Evolutionary conservation across 2,329 filamentous ascomycete species (phyloP).

Genomic region (Metarhizium humberi): DNA sequence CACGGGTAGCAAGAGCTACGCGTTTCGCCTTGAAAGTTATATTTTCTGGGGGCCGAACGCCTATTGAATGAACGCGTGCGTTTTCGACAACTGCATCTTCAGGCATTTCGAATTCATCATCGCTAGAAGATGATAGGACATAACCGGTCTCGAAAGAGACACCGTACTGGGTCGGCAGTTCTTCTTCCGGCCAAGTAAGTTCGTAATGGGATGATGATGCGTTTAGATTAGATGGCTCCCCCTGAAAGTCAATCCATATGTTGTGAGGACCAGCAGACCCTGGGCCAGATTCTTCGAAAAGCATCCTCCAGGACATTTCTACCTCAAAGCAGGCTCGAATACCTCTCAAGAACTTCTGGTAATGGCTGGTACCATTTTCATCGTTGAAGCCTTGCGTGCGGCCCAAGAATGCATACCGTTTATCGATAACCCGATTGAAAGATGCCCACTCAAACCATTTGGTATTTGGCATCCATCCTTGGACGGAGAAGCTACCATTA

Average conservation of each 20-base stretch:
- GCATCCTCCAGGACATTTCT: constrained; percentile 31
- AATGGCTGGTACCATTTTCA: constrained; percentile 4
- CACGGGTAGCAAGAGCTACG: constrained; percentile 18
- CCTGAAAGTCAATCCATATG: constrained; percentile 20
- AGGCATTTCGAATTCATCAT: constrained; percentile 7
- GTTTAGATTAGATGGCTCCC: constrained; percentile 5
- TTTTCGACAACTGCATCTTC: not conserved
- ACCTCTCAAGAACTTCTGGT: constrained; percentile 15
- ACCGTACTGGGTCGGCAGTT: constrained; percentile 12
- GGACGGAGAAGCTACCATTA: constrained; percentile 30
- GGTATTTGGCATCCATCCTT: constrained; percentile 33
- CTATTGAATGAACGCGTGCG: not conserved
- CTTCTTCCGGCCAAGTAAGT: constrained; percentile 16
- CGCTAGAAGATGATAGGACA: constrained; percentile 7
- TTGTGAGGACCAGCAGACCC: constrained; percentile 21
- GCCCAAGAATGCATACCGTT: constrained; percentile 11
- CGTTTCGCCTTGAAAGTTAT: constrained; percentile 14
- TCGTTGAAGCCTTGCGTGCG: constrained; percentile 6
- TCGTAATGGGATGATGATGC: not conserved
- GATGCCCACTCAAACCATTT: constrained; percentile 25
- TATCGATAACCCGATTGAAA: constrained; percentile 19
- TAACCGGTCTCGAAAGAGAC: not conserved
- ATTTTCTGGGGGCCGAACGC: not conserved
- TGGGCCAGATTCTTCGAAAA: constrained; percentile 14
- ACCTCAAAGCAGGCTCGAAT: constrained; percentile 33